These are phyloP conservation scores for Zanthoxylum bungeanum DNA, from an alignment of 345 rosid species.

Conservation along the genomic window DNA sequence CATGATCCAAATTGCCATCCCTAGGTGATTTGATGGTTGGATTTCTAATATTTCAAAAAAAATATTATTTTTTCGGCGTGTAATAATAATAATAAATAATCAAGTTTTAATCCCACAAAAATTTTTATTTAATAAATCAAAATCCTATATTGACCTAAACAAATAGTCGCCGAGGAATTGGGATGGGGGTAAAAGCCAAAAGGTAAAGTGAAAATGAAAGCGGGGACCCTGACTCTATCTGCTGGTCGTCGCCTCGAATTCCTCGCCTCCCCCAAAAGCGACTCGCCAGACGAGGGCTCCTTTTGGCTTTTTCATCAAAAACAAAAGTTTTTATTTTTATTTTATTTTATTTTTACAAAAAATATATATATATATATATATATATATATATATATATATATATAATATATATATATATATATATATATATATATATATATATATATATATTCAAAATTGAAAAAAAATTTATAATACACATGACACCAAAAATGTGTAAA, in stretches of 20 bases:
- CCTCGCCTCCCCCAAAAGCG: slow-evolving; percentile 36
- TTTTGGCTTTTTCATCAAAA: slow-evolving; percentile 21
- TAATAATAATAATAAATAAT: neutral
- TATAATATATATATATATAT: neutral
- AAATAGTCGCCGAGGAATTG: slow-evolving; percentile 27
- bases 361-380: neutral
- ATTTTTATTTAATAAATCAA: no score
- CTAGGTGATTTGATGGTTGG: no score
- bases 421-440: neutral
- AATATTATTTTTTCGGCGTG: no score
- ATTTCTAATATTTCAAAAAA: no score
- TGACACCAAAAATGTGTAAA: slow-evolving; percentile 23
- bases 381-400: neutral
- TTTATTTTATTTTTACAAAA: no score
- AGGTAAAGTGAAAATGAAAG: slow-evolving; percentile 20
- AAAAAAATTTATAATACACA: neutral
- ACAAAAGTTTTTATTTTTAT: slow-evolving; percentile 14
- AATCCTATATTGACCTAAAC: slow-evolving; percentile 33
- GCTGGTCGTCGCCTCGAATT: slow-evolving; percentile 60
- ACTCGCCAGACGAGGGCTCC: slow-evolving; percentile 64
- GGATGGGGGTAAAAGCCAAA: slow-evolving; percentile 19
- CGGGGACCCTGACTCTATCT: slow-evolving; percentile 44
- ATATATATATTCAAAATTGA: neutral
- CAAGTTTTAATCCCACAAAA: no score
- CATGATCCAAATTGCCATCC: no score